Evolutionary conservation across 2,329 filamentous ascomycete species (phyloP), one percentile per base, ranked within the genome.

Genomic region (Nannizzia gypsea): DNA sequence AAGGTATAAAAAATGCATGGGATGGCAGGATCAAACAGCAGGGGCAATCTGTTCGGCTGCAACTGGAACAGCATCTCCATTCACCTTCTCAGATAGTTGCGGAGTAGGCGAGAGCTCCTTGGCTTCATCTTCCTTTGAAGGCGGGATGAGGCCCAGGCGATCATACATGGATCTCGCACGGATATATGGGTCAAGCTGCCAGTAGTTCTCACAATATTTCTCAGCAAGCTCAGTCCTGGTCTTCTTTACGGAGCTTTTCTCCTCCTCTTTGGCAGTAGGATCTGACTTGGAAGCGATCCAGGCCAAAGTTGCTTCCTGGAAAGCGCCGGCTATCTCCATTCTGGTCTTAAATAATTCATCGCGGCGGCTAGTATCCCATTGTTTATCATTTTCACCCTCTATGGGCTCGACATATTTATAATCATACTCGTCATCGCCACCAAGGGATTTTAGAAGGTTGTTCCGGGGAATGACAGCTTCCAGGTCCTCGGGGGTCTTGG

Each of bases 101-200:
- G n/a, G 26, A 2, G 26, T 17, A 17, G 50, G 1, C n/a, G 50
- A 20, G 2, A 54, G n/a, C 15, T 54, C 50, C 17, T 11, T 56
- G 26, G 59, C 56, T 34, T 63, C 60, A 36, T 59, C 56, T 34
- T 63, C 60, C 42, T 59, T 59, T 58, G 62, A 15, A 6, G 60
- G 54, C n/a, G 56, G 57, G 26, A 62, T 57, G 62, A 93, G 76
- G 0, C 90, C 89, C 11, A 80, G 81, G 62, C 93, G 83, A 72
- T 99, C 93, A 67, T 96, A 96, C 62, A 89, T 74, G n/a, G 85
- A 88, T 67, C 86, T 81, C 11, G 91, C 89, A 42, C 93, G 80
- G 31, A 97, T 71, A 71, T 92, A 95, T 0, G 90, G 90, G 74
- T 99, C 93, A 58, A 96, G 73, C 42, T 81, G 80, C 92, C 93